These are phyloP conservation scores for Pseudogymnoascus sp. DNA, from an alignment of 2,329 filamentous ascomycete species.

Conservation along the genomic window DNA sequence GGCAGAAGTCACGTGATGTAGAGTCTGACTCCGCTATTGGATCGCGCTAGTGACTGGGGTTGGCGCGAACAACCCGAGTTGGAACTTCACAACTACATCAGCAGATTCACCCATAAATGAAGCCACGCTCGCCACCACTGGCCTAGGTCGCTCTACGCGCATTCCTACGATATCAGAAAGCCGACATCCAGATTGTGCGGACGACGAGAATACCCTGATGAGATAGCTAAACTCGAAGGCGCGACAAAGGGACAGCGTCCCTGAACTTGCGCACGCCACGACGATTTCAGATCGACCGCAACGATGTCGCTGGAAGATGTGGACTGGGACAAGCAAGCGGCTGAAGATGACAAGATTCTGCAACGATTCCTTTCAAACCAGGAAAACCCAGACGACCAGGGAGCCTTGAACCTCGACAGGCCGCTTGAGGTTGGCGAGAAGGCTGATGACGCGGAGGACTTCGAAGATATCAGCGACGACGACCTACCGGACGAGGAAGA, in stretches of 20 bases:
- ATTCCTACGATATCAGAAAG: neutral
- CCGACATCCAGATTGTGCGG: neutral
- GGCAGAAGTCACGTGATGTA: neutral
- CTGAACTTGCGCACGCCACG: conserved; percentile 4
- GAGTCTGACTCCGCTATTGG: neutral
- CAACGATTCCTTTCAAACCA: conserved; percentile 38
- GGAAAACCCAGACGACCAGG: conserved; percentile 32
- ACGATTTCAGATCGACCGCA: neutral
- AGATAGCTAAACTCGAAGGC: conserved; percentile 2
- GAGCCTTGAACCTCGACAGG: conserved; percentile 36
- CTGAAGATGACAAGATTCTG: conserved; percentile 43
- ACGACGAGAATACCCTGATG: neutral
- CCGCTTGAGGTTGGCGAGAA: conserved; percentile 65
- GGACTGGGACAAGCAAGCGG: conserved; percentile 39
- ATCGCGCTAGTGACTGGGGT: conserved; percentile 8
- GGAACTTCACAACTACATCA: conserved; percentile 11
- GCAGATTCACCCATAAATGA: neutral
- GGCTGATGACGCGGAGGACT: conserved; percentile 87
- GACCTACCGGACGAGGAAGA: conserved; percentile 78
- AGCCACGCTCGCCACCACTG: neutral
- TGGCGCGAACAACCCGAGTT: conserved; percentile 3
- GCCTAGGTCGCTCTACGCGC: neutral
- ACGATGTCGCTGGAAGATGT: conserved; percentile 23
- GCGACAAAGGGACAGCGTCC: conserved; percentile 2
- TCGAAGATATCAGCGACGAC: conserved; percentile 83